phyloP scores from a whole-genome alignment of 805 yeast genomes.

The Starmerella bacillaris region DNA sequence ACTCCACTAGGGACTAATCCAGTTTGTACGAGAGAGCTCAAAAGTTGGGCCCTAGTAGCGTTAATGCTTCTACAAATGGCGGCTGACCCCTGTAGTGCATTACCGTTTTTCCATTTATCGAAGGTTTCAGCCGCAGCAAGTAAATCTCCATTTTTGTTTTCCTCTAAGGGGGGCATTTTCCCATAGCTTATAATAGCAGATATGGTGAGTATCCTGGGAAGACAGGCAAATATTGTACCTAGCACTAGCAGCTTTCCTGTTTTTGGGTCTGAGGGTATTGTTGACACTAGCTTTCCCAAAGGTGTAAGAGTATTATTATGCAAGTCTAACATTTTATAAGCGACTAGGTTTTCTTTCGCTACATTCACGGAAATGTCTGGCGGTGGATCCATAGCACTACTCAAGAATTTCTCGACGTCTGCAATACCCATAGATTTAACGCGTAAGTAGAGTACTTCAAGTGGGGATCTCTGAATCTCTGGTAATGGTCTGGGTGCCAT shows the following conservation, averaged over 20 bases:
- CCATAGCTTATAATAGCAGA: slow-evolving; percentile 51
- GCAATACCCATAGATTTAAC: slow-evolving; percentile 79
- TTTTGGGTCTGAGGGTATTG: slow-evolving; percentile 67
- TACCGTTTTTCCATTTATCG: slow-evolving; percentile 28
- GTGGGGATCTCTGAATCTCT: slow-evolving; percentile 66
- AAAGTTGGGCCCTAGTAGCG: slow-evolving; percentile 52
- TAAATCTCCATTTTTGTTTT: slow-evolving; percentile 54
- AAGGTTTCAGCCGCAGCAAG: slow-evolving; percentile 47
- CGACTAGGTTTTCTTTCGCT: slow-evolving; percentile 36
- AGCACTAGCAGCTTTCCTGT: slow-evolving; percentile 67
- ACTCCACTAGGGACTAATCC: slow-evolving; percentile 44
- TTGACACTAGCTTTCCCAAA: slow-evolving; percentile 60
- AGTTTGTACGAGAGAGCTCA: slow-evolving; percentile 52
- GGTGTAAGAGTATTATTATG: slow-evolving; percentile 40
- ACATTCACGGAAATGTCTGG: slow-evolving; percentile 31
- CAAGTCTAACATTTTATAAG: slow-evolving; percentile 52
- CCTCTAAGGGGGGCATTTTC: slow-evolving; percentile 51
- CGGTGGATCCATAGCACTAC: slow-evolving; percentile 72
- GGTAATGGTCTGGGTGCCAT: slow-evolving; percentile 70
- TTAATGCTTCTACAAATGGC: slow-evolving; percentile 47
- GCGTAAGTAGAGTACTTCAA: slow-evolving; percentile 64
- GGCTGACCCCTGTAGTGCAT: slow-evolving; percentile 1
- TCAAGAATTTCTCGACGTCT: slow-evolving; percentile 51
- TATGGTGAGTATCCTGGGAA: slow-evolving; percentile 60
- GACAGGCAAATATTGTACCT: slow-evolving; percentile 68